These are phyloP conservation scores for Biancaea sappan DNA, from an alignment of 306 rosid species.

Conservation along the genomic window DNA sequence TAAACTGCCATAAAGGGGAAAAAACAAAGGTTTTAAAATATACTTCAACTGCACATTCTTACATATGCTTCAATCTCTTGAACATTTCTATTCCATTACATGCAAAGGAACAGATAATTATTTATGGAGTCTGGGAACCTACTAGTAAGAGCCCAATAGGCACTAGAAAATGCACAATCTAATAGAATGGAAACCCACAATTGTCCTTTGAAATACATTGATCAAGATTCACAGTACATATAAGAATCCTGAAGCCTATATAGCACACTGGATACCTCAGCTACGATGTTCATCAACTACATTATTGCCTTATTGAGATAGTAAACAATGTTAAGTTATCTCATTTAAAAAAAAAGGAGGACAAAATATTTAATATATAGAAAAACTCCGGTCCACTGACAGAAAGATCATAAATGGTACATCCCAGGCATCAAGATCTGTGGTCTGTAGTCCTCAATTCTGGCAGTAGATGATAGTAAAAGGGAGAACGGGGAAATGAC, in stretches of 20 bases:
- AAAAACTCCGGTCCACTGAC: background rate
- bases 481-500: background rate
- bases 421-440: background rate
- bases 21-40: constrained; percentile 26
- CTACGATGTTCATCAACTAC: background rate
- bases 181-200: background rate
- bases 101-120: background rate
- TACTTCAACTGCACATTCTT: constrained; percentile 1
- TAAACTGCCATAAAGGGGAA: constrained; percentile 62
- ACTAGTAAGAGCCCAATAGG: background rate
- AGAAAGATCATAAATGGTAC: background rate
- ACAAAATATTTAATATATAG: background rate
- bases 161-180: constrained; percentile 2
- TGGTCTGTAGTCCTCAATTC: background rate
- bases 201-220: constrained; percentile 5
- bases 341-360: background rate
- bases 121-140: background rate
- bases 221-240: background rate
- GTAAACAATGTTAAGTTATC: background rate
- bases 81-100: constrained; percentile 15
- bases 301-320: background rate
- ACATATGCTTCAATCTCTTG: constrained; percentile 18
- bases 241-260: background rate
- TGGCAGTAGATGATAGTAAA: background rate
- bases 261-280: background rate